Evolutionary conservation across 495 filamentous ascomycete genomes (phyloP), one percentile per base, ranked within the genome.

Genomic region (Penicillium herquei): DNA sequence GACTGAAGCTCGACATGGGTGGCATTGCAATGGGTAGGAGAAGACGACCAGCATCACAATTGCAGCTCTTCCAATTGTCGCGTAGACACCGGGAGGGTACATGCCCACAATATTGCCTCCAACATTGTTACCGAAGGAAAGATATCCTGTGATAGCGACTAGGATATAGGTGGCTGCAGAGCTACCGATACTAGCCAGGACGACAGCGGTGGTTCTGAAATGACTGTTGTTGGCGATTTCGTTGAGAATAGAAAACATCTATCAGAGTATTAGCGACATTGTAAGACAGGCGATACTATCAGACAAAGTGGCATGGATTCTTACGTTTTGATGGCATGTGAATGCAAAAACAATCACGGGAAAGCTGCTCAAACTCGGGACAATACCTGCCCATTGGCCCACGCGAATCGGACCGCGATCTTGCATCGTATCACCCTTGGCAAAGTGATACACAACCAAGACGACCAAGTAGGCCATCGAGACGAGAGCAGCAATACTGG

Each of bases 231-330:
- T 87, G 49, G 78, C 72, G 61, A 98, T 92, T 75, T 98, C 95
- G 59, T 98, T 98, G 32, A 98, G 73, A 57, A 98, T 93, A 0
- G 95, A 96, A 66, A 98, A 98, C 94, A 98, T 98, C 92, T 96
- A 61, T 11, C 4, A 34, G 11, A 44, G 37, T n/a, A 55, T 67
- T 62, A 59, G 49, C 17, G 30, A 21, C 26, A 33, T n/a, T 32
- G 2, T 6, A 7, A 2, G n/a, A n/a, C n/a, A n/a, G n/a, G n/a
- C n/a, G n/a, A n/a, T n/a, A n/a, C n/a, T n/a, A n/a, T n/a, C n/a
- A 40, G 1, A 9, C 14, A 2, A 45, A 63, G 56, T 66, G 59
- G 17, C 18, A 6, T 17, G 12, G 35, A 39, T 45, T 59, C 83
- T 56, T 76, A 96, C 91, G 64, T 98, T 98, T 62, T 98, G 94